phyloP scores from a whole-genome alignment of 2,329 filamentous ascomycete species.

The Aureobasidium subglaciale region DNA sequence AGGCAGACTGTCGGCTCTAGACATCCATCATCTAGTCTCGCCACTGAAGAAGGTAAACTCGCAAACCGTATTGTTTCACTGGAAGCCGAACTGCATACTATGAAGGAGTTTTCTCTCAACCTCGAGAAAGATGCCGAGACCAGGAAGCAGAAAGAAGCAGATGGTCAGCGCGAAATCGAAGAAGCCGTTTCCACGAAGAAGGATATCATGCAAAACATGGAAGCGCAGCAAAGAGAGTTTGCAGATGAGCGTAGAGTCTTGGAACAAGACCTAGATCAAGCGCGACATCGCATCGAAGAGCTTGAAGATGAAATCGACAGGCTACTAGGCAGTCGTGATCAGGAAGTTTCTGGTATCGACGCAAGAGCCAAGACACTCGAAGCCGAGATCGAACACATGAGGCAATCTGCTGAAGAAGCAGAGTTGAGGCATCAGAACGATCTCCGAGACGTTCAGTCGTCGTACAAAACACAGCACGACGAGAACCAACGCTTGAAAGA shows the following conservation, averaged over 20 bases:
- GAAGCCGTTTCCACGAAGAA: conserved; percentile 89
- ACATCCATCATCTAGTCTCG: conserved; percentile 53
- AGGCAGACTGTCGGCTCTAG: conserved; percentile 53
- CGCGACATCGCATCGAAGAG: conserved; percentile 75
- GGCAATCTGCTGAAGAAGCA: conserved; percentile 43
- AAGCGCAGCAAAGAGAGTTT: conserved; percentile 84
- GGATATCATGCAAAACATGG: conserved; percentile 90
- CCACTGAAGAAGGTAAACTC: conserved; percentile 55
- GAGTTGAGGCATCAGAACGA: conserved; percentile 42
- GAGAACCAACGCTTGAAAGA: conserved; percentile 56
- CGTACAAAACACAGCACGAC: conserved; percentile 44
- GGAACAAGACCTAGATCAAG: conserved; percentile 68
- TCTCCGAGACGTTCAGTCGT: conserved; percentile 13
- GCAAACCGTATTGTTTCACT: conserved; percentile 58
- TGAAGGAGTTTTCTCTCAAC: conserved; percentile 59
- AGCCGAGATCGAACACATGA: conserved; percentile 60
- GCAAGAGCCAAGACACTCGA: conserved; percentile 62
- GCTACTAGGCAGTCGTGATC: conserved; percentile 72
- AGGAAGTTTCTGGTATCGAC: conserved; percentile 66
- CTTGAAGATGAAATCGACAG: conserved; percentile 87
- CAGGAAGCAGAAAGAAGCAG: conserved; percentile 47
- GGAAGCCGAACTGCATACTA: conserved; percentile 69
- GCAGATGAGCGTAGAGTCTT: conserved; percentile 75
- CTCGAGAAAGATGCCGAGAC: conserved; percentile 63
- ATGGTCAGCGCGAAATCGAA: conserved; percentile 63